Percentiles rank a stretch among this genome's conserved stretches.
These are phyloP conservation scores for Nakazawaea anatomiae DNA, from an alignment of 805 yeast genomes.

Conservation along the genomic window DNA sequence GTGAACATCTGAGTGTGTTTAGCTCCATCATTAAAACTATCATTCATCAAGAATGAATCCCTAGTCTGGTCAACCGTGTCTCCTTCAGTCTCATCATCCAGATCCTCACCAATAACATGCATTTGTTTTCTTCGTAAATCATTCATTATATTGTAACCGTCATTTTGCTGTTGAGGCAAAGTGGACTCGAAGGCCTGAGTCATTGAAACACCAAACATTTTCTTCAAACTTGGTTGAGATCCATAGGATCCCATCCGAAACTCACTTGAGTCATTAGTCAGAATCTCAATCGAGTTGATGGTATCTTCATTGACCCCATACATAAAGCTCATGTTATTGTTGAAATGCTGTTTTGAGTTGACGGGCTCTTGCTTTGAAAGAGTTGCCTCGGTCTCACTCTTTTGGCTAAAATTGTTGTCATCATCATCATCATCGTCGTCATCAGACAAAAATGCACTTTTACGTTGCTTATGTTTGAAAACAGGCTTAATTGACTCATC, in stretches of 20 bases:
- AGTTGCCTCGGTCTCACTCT: neutral
- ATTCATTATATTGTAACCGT: slow-evolving; percentile 3
- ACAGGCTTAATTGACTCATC: slow-evolving; percentile 5
- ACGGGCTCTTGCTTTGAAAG: slow-evolving; percentile 10
- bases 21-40: neutral
- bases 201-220: slow-evolving; percentile 6
- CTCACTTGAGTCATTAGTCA: slow-evolving; percentile 16
- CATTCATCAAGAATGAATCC: slow-evolving; percentile 9
- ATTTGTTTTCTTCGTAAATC: slow-evolving; percentile 10
- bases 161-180: neutral
- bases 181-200: slow-evolving; percentile 8
- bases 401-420: neutral
- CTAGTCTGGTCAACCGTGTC: slow-evolving; percentile 7
- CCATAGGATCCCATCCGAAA: slow-evolving; percentile 11
- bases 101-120: slow-evolving; percentile 9
- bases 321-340: slow-evolving; percentile 2
- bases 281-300: slow-evolving; percentile 14
- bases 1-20: neutral
- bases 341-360: neutral
- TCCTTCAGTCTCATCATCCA: slow-evolving; percentile 3
- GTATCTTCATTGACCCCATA: slow-evolving; percentile 4
- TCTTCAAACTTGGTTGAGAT: slow-evolving; percentile 9
- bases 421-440: slow-evolving; percentile 16
- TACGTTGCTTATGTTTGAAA: slow-evolving; percentile 4
- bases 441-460: slow-evolving; percentile 3